phyloP scores from a whole-genome alignment of 2,329 filamentous ascomycete genomes.

The Didymella exigua region DNA sequence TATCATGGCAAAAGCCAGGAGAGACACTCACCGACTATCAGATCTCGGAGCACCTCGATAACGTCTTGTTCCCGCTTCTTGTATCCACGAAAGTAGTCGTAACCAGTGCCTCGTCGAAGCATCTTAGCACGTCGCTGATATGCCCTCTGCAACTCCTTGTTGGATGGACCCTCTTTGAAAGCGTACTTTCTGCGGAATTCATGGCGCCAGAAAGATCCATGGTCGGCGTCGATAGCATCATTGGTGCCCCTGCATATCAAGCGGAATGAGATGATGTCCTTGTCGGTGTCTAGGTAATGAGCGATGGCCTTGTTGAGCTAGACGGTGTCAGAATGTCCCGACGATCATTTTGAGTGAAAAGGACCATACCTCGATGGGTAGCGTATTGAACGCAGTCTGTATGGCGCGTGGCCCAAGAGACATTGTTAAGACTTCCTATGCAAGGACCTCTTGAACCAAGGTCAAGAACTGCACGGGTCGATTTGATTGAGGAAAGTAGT shows the following conservation, averaged over 20 bases:
- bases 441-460: not conserved
- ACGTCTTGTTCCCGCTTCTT: constrained; percentile 38
- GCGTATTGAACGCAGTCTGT: constrained; percentile 36
- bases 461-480: not conserved
- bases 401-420: not conserved
- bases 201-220: constrained; percentile 55
- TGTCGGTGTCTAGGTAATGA: constrained; percentile 47
- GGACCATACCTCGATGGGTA: constrained; percentile 40
- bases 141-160: constrained; percentile 40
- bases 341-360: not conserved
- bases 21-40: constrained; percentile 52
- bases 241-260: constrained; percentile 48
- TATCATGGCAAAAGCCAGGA: no score
- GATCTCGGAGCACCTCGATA: constrained; percentile 48
- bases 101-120: constrained; percentile 25
- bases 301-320: constrained; percentile 52
- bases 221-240: constrained; percentile 49
- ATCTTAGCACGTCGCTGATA: constrained; percentile 43
- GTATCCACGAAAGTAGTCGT: constrained; percentile 30
- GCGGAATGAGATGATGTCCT: constrained; percentile 52
- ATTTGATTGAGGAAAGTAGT: not conserved
- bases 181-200: constrained; percentile 54
- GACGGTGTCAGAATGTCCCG: not conserved
- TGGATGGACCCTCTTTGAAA: constrained; percentile 22
- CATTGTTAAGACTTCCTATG: not conserved